Evolutionary conservation across 495 filamentous ascomycete genomes (phyloP), one percentile per base, ranked within the genome.

Genomic region (Xylaria palmicola): DNA sequence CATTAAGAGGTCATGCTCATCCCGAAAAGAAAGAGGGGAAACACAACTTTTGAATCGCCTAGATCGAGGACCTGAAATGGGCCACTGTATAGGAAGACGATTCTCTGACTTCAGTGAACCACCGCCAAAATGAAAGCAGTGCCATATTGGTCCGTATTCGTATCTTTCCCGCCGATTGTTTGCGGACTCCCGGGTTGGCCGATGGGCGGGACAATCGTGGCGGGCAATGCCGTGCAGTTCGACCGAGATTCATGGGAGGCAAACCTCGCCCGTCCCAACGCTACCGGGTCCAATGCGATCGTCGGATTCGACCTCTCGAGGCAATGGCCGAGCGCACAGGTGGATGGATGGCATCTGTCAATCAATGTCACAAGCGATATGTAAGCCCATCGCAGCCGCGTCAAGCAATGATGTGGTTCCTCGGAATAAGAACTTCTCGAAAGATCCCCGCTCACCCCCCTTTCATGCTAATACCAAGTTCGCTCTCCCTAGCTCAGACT

Each of bases 341-440:
- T 66, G 6, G 64, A 69, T 32, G 67, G 62, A 20, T 69, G 67
- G 64, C 61, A 56, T 3, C 37, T 69, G 9, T 60, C 64, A 1
- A 34, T 67, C 34, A 67, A 69, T 30, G 56, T 69, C 29, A 69
- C 55, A 52, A 58, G 56, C 30, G 64, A 69, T 60, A 41, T 69
- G 57, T 43, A 52, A 60, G 57, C 10, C n/a, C n/a, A 26, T 24
- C 13, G 24, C 4, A 4, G 49, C 29, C 6, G n/a, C 44, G 24
- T n/a, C n/a, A n/a, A n/a, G n/a, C n/a, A n/a, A n/a, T n/a, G n/a
- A n/a, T n/a, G n/a, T n/a, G n/a, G n/a, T n/a, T n/a, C n/a, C n/a
- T n/a, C n/a, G n/a, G n/a, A n/a, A n/a, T n/a, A n/a, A n/a, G n/a
- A n/a, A n/a, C n/a, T n/a, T n/a, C n/a, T n/a, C n/a, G n/a, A n/a